phyloP scores from a whole-genome alignment of 108 stramenopile species.

The Epithemia pelagica region DNA sequence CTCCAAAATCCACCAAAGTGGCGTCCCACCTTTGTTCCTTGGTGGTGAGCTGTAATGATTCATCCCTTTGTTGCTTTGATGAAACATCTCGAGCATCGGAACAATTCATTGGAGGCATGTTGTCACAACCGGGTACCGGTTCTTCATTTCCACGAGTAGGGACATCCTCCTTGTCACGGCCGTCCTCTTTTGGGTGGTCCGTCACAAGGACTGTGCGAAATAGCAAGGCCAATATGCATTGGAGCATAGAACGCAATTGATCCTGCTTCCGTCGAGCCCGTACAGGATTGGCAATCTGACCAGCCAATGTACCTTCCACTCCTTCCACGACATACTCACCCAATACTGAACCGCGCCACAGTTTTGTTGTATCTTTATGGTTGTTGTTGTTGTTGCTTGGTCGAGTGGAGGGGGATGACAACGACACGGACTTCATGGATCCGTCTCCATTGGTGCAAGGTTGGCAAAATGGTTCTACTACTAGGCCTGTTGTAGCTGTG shows the following conservation, averaged over 20 bases:
- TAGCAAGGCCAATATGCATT: conserved; percentile 52
- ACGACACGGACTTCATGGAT: too few species aligned
- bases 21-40: neutral
- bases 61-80: neutral
- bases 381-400: neutral
- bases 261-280: conserved; percentile 59
- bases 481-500: neutral
- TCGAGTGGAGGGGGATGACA: too few species aligned
- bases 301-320: conserved; percentile 29
- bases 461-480: neutral
- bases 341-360: too few species aligned
- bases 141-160: neutral
- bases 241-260: conserved; percentile 55
- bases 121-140: too few species aligned
- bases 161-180: neutral
- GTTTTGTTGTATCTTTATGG: neutral
- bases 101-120: neutral
- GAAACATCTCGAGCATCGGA: neutral
- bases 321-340: too few species aligned
- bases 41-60: conserved; percentile 9
- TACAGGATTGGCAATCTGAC: conserved; percentile 27
- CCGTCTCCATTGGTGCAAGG: conserved; percentile 12
- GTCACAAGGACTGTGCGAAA: conserved; percentile 7
- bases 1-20: conserved; percentile 75
- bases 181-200: neutral